A percentile compares a stretch with the other conserved stretches of the same genome.
Evolutionary conservation across 495 filamentous ascomycete genomes (phyloP).

Genomic region (Aspergillus cavernicola): DNA sequence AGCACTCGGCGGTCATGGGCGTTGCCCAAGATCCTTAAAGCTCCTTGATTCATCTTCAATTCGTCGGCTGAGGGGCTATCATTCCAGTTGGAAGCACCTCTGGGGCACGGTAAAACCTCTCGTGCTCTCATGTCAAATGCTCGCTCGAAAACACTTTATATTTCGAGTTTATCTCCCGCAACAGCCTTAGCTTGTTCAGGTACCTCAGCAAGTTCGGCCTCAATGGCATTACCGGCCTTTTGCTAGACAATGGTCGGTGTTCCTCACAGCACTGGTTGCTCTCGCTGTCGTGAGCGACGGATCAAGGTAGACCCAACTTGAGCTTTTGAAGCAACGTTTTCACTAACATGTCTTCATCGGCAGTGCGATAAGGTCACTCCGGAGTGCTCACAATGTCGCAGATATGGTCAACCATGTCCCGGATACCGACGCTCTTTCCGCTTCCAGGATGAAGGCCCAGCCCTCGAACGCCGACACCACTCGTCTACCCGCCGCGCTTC

Average conservation of each 20-base stretch:
- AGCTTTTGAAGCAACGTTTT: neutral
- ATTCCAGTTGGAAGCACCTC: neutral
- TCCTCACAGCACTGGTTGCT: slow-evolving; percentile 37
- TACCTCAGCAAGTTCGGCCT: neutral
- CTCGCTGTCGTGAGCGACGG: slow-evolving; percentile 34
- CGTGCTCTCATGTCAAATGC: neutral
- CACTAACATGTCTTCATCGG: neutral
- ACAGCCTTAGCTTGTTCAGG: neutral
- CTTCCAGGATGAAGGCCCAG: slow-evolving; percentile 37
- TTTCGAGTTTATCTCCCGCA: neutral
- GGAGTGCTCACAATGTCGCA: slow-evolving; percentile 32
- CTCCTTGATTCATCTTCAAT: neutral
- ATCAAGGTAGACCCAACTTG: slow-evolving; percentile 28
- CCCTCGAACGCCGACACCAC: slow-evolving; percentile 25
- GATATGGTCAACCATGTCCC: slow-evolving; percentile 35
- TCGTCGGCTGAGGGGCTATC: neutral
- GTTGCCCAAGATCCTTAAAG: neutral
- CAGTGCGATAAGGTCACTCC: slow-evolving; percentile 36
- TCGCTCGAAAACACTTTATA: neutral
- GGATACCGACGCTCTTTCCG: slow-evolving; percentile 34
- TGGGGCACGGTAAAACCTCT: neutral
- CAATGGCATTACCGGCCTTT: neutral
- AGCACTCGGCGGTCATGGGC: neutral
- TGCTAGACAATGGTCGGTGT: slow-evolving; percentile 33
- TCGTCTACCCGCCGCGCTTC: slow-evolving; percentile 11